These are phyloP conservation scores for Pseudodiploospora longispora DNA, from an alignment of 2,329 filamentous ascomycete genomes.

Conservation along the genomic window DNA sequence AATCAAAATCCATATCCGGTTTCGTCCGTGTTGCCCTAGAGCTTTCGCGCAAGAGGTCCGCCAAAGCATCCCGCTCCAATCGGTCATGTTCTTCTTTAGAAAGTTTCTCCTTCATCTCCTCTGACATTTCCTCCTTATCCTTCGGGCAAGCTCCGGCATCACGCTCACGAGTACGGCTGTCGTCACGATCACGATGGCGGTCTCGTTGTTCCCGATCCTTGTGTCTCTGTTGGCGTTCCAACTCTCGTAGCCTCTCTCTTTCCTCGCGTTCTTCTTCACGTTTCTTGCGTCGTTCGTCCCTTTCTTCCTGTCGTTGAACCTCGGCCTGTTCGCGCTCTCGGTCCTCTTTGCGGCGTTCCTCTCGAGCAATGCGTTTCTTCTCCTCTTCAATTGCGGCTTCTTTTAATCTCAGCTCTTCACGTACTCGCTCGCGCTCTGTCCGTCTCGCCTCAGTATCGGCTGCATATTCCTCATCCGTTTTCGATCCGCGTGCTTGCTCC, in stretches of 20 bases:
- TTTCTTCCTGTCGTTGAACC: slow-evolving; percentile 40
- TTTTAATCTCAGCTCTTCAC: slow-evolving; percentile 51
- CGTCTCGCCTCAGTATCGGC: slow-evolving; percentile 55
- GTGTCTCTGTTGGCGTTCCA: slow-evolving; percentile 32
- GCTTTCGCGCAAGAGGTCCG: slow-evolving; percentile 52
- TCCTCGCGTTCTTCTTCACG: slow-evolving; percentile 49
- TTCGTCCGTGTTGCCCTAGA: slow-evolving; percentile 40
- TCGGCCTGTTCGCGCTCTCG: slow-evolving; percentile 42
- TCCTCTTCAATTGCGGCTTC: slow-evolving; percentile 55
- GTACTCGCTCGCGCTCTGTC: slow-evolving; percentile 51
- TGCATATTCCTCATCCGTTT: slow-evolving; percentile 67
- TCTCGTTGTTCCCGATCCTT: slow-evolving; percentile 29
- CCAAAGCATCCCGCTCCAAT: slow-evolving; percentile 50
- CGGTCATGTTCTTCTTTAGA: slow-evolving; percentile 50
- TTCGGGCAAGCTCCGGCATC: slow-evolving; percentile 24
- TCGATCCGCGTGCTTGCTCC: slow-evolving; percentile 57
- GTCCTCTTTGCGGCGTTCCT: slow-evolving; percentile 45
- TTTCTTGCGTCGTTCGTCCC: slow-evolving; percentile 41
- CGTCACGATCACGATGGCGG: slow-evolving; percentile 22
- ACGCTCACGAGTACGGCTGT: slow-evolving; percentile 20
- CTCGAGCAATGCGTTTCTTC: slow-evolving; percentile 48
- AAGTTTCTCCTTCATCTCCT: slow-evolving; percentile 44
- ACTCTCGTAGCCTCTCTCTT: slow-evolving; percentile 37
- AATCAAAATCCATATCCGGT: slow-evolving; percentile 49
- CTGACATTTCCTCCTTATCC: slow-evolving; percentile 31